A percentile compares a stretch with the other conserved stretches of the same genome.
phyloP scores from a whole-genome alignment of 768 basidiomycete species.

The Stropharia rugosoannulata region DNA sequence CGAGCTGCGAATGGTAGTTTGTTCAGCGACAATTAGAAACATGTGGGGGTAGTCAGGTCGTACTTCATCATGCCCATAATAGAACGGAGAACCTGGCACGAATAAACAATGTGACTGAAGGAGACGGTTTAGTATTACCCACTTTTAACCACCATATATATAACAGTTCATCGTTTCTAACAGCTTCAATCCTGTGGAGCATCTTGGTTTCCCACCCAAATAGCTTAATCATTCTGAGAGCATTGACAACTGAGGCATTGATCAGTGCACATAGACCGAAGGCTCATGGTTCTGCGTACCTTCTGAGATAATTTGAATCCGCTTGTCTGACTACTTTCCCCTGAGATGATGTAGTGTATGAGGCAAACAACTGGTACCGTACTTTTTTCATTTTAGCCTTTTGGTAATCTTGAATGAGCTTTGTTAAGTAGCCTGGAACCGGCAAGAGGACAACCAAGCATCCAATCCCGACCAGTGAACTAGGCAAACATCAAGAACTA shows the following conservation, averaged over 20 bases:
- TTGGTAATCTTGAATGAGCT: slow-evolving; percentile 46
- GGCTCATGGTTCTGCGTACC: slow-evolving; percentile 25
- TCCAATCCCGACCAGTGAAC: slow-evolving; percentile 57
- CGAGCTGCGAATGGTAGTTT: slow-evolving; percentile 35
- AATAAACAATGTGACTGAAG: too few species aligned
- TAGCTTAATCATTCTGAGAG: slow-evolving; percentile 53
- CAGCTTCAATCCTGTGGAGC: slow-evolving; percentile 40
- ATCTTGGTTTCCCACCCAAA: slow-evolving; percentile 62
- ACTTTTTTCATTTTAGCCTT: slow-evolving; percentile 46
- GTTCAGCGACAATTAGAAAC: too few species aligned
- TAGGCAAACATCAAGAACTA: slow-evolving; percentile 13
- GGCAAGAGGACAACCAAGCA: slow-evolving; percentile 54
- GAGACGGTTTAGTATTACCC: too few species aligned
- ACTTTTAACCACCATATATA: too few species aligned
- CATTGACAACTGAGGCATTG: slow-evolving; percentile 38
- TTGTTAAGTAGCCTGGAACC: slow-evolving; percentile 55
- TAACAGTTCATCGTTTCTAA: too few species aligned
- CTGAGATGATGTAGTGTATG: not conserved
- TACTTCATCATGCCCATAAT: not conserved
- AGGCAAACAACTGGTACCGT: not conserved
- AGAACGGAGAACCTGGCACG: too few species aligned
- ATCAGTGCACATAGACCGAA: not conserved
- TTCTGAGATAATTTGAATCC: slow-evolving; percentile 65
- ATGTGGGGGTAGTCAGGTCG: not conserved
- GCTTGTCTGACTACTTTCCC: slow-evolving; percentile 39